Conservation (phyloP, 805 yeast species). For the Saccharomycopsis fibuligera region DNA sequence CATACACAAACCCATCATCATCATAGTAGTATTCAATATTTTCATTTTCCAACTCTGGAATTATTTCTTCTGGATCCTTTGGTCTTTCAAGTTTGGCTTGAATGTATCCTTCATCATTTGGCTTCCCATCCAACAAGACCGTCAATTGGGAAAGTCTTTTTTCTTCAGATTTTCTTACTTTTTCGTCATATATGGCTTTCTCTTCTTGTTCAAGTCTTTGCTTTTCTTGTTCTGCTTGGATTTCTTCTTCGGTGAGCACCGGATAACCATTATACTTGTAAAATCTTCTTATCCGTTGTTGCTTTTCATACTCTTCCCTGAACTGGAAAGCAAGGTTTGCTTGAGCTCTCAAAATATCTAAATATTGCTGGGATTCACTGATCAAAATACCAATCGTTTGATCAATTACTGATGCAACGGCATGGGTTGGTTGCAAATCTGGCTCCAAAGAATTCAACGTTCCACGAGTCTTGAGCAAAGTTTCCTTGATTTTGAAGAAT, state of each 20-base stretch:
- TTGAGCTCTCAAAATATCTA: constrained; percentile 49
- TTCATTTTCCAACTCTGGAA: constrained; percentile 29
- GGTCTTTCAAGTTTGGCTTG: constrained; percentile 26
- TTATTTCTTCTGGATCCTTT: constrained; percentile 29
- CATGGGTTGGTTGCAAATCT: constrained; percentile 9
- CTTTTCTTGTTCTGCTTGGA: constrained; percentile 22
- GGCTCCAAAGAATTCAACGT: constrained; percentile 7
- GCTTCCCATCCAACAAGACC: constrained; percentile 35
- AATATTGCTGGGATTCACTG: constrained; percentile 57
- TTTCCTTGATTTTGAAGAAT: constrained; percentile 31
- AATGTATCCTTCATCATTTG: constrained; percentile 47
- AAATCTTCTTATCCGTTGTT: constrained; percentile 22
- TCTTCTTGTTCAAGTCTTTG: constrained; percentile 29
- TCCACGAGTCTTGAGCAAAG: constrained; percentile 8
- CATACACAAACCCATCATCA: constrained; percentile 13
- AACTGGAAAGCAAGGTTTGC: constrained; percentile 52
- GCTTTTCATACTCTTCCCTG: constrained; percentile 41
- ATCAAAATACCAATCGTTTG: constrained; percentile 40
- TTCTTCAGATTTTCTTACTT: constrained; percentile 18
- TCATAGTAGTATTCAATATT: constrained; percentile 15
- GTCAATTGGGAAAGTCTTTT: constrained; percentile 2
- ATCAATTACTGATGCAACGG: constrained; percentile 24
- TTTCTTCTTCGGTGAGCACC: constrained; percentile 22
- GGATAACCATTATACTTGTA: constrained; percentile 13
- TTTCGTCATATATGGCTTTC: too few species aligned